Conservation (phyloP, 2,329 filamentous ascomycete species). For the Ophiostoma pallidulum region DNA sequence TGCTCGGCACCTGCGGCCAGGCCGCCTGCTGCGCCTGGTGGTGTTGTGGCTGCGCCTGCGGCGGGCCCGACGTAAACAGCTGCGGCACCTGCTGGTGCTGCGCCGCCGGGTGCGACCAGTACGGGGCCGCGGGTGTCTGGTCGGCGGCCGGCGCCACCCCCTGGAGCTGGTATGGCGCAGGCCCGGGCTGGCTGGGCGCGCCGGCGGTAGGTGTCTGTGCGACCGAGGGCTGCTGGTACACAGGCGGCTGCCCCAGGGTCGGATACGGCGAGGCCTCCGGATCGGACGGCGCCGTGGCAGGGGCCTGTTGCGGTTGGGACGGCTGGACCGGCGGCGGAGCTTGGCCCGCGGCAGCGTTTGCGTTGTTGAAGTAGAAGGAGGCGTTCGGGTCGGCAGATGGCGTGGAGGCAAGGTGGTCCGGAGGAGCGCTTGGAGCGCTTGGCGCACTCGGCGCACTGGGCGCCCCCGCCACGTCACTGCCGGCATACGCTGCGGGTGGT, state of each 20-base stretch:
- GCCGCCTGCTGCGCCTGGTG: constrained; percentile 21
- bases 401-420: constrained; percentile 26
- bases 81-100: constrained; percentile 31
- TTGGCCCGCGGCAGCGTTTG: constrained; percentile 16
- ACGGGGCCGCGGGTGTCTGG: constrained; percentile 26
- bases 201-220: constrained; percentile 31
- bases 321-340: constrained; percentile 26
- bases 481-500: constrained; percentile 3
- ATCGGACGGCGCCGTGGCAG: constrained; percentile 33
- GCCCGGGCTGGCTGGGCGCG: constrained; percentile 26
- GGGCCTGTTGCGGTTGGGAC: constrained; percentile 27
- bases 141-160: constrained; percentile 11
- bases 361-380: constrained; percentile 48
- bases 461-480: background rate
- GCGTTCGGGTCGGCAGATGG: constrained; percentile 41
- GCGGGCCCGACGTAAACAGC: constrained; percentile 22
- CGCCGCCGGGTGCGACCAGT: constrained; percentile 38
- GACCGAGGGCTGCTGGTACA: constrained; percentile 34
- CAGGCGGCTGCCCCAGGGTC: constrained; percentile 38
- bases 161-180: background rate
- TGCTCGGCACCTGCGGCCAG: constrained; percentile 24
- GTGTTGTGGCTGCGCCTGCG: constrained; percentile 31
- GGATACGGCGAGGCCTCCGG: constrained; percentile 42
- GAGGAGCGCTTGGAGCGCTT: constrained; percentile 15
- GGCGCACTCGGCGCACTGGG: background rate